A percentile compares a stretch with the other conserved stretches of the same genome.
Evolutionary conservation across 352 stramenopile genomes (phyloP).

Genomic region (Globisporangium echinulatum): DNA sequence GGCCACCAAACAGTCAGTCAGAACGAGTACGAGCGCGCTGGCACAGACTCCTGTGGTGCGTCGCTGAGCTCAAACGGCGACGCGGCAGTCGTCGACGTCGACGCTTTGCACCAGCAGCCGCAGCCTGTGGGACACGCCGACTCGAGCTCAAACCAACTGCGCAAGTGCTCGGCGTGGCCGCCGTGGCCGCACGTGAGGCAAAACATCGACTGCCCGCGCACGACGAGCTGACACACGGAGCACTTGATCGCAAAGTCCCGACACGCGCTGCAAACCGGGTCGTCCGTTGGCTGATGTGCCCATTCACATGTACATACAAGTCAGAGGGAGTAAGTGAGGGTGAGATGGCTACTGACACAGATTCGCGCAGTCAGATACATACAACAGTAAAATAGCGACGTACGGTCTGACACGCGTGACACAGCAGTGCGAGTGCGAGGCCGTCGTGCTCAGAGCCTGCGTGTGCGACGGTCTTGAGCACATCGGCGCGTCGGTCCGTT

Average conservation of each 20-base stretch:
- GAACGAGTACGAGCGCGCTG: constrained; percentile 68
- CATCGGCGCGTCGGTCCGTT: constrained; percentile 58
- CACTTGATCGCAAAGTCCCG: constrained; percentile 75
- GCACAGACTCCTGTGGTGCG: constrained; percentile 21
- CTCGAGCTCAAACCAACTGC: constrained; percentile 72
- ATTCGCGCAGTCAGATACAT: too few relatives aligned
- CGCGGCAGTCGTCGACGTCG: constrained; percentile 51
- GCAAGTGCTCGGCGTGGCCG: constrained; percentile 63
- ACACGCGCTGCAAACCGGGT: constrained; percentile 54
- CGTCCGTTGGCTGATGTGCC: constrained; percentile 33
- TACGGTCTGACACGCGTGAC: constrained; percentile 54
- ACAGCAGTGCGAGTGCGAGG: constrained; percentile 60
- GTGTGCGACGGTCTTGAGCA: constrained; percentile 55
- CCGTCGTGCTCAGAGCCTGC: constrained; percentile 31
- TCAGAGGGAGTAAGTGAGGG: not conserved
- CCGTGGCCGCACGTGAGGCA: constrained; percentile 83
- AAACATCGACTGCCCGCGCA: constrained; percentile 82
- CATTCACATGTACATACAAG: constrained; percentile 1
- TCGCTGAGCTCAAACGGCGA: constrained; percentile 22
- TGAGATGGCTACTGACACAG: not conserved
- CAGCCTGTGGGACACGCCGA: constrained; percentile 75
- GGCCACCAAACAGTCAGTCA: not conserved
- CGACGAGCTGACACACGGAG: constrained; percentile 75
- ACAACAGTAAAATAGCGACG: not conserved
- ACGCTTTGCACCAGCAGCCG: constrained; percentile 81